A percentile compares a stretch with the other conserved stretches of the same genome.
Evolutionary conservation across 371 early-diverging fungal species (phyloP).

Genomic region (Lichtheimia corymbifera): DNA sequence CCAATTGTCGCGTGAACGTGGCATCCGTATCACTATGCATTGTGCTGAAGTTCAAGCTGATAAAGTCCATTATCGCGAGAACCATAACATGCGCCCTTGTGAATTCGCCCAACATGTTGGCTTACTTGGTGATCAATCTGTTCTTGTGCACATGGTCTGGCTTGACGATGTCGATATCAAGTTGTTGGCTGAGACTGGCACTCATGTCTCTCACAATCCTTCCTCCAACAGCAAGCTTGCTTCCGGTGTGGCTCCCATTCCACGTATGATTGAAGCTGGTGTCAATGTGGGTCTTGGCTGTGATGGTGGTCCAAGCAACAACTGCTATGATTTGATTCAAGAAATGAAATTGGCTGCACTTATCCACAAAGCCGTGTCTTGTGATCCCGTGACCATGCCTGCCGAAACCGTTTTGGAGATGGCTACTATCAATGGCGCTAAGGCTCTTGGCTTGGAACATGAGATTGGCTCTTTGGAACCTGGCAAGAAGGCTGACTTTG

Average conservation of each 20-base stretch:
- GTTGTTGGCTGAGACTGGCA: constrained; percentile 22
- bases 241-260: constrained; percentile 24
- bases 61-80: constrained; percentile 21
- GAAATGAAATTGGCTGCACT: constrained; percentile 29
- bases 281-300: constrained; percentile 25
- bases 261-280: constrained; percentile 16
- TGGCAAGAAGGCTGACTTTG: constrained; percentile 31
- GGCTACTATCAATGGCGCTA: constrained; percentile 32
- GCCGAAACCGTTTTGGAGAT: constrained; percentile 27
- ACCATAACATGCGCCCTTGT: constrained; percentile 19
- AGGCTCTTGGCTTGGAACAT: constrained; percentile 26
- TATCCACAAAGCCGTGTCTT: constrained; percentile 25
- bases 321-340: constrained; percentile 22
- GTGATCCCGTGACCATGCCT: constrained; percentile 23
- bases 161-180: constrained; percentile 21
- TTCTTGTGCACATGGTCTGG: constrained; percentile 29
- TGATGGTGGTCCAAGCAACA: constrained; percentile 27
- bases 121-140: constrained; percentile 18
- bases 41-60: constrained; percentile 30
- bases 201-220: constrained; percentile 26
- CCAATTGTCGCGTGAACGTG: constrained; percentile 17
- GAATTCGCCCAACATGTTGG: constrained; percentile 28
- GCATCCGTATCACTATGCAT: constrained; percentile 30
- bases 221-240: constrained; percentile 28
- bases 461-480: constrained; percentile 26